Base-by-base conservation (phyloP, 2,329 filamentous ascomycete species). In the Ascochyta rabiei region DNA sequence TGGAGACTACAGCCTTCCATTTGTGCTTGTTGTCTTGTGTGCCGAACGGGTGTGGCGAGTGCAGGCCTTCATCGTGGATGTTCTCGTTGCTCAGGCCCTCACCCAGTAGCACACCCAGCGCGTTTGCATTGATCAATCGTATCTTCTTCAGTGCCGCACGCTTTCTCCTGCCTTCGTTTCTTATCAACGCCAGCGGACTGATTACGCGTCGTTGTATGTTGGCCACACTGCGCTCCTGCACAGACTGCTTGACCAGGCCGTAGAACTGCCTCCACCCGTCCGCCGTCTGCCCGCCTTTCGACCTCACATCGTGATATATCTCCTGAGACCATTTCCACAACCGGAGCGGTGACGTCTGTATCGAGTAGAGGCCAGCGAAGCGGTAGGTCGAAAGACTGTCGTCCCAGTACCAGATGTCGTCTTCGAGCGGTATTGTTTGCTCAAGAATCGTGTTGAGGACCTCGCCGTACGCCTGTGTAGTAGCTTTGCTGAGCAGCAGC, bases 331-430 rank as follows among this genome's bases (percentile, higher is more conserved):
- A 91, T 3, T 80, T 77, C 86, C 87, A 93, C 30, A 96, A 74
- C 16, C 90, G 83, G 35, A 88, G 67, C 0, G 95, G 95, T 0
- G 89, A 91, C 0, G 88, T 96, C 74, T 99, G 95, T 8, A 96
- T 77, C 13, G 90, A 89, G 75, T 97, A 97, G 3, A 97, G 73
- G 28, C 86, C 88, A 61, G 90, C 93, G 68, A 89, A 90, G 43
- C 86, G 82, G 63, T 91, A 88, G 0, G 91, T 96, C 9, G 86
- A 85, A 26, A 96, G 78, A 2, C 97, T 84, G 62, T 95, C 89
- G 69, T 96, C 91, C 95, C 95, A 99, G 74, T 98, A 98, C 86
- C 89, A 93, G 21, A 96, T 88, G 64, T 96, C 92, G 61, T 96
- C 88, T 65, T 87, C 90, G 16, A 99, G 76, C 0, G 89, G 88